phyloP scores from a whole-genome alignment of 2,329 filamentous ascomycete species.

The Aspergillus neoniger region DNA sequence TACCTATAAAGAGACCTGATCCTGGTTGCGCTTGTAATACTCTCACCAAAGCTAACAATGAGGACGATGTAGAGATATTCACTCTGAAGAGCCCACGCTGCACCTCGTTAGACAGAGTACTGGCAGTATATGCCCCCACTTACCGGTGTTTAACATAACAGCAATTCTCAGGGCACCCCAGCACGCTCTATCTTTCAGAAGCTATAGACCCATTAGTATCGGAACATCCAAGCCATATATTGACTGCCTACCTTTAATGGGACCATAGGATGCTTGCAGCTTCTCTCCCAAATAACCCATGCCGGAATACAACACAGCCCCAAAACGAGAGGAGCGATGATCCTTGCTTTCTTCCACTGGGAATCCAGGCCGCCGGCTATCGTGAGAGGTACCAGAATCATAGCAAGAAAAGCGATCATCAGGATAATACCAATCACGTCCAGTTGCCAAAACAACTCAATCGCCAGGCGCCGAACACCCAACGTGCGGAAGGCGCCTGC shows the following conservation, averaged over 20 bases:
- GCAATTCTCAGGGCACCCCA: slow-evolving; percentile 65
- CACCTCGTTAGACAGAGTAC: slow-evolving; percentile 7
- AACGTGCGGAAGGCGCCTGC: slow-evolving; percentile 48
- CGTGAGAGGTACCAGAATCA: slow-evolving; percentile 60
- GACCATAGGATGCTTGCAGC: slow-evolving; percentile 55
- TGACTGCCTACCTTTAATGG: slow-evolving; percentile 52
- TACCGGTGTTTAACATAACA: slow-evolving; percentile 31
- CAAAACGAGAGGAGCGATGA: slow-evolving; percentile 55
- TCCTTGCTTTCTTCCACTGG: slow-evolving; percentile 54
- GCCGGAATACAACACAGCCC: slow-evolving; percentile 53
- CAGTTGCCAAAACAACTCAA: slow-evolving; percentile 59
- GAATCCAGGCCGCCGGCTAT: slow-evolving; percentile 53
- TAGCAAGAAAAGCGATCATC: slow-evolving; percentile 53
- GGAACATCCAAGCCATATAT: background rate
- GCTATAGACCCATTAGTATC: slow-evolving; percentile 22
- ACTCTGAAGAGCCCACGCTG: slow-evolving; percentile 62
- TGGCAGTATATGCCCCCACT: slow-evolving; percentile 27
- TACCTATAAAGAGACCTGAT: slow-evolving; percentile 60
- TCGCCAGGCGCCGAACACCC: slow-evolving; percentile 39
- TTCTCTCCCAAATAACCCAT: slow-evolving; percentile 59
- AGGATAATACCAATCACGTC: slow-evolving; percentile 57
- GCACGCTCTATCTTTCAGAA: slow-evolving; percentile 65
- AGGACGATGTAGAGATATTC: slow-evolving; percentile 67
- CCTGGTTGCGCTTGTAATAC: slow-evolving; percentile 57
- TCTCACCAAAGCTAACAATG: slow-evolving; percentile 62